These are phyloP conservation scores for Colletotrichum liaoningense DNA, from an alignment of 2,329 filamentous ascomycete genomes.

Conservation along the genomic window DNA sequence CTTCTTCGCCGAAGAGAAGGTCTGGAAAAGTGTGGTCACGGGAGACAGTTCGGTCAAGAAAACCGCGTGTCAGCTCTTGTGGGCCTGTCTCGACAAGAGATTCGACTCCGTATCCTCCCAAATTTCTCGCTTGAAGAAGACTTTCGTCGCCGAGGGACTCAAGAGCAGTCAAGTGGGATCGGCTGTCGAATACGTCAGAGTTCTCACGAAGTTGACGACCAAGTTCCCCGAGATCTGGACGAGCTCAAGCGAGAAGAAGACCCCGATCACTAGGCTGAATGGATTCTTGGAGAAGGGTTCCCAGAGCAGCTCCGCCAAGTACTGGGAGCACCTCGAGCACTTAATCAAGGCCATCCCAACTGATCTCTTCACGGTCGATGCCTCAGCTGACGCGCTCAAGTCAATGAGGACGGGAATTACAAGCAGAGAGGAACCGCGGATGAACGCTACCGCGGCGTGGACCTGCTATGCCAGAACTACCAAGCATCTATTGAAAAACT, in stretches of 20 bases:
- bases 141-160: slow-evolving; percentile 79
- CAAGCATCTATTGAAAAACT: slow-evolving; percentile 61
- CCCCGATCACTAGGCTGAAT: slow-evolving; percentile 68
- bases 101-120: slow-evolving; percentile 60
- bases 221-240: slow-evolving; percentile 80
- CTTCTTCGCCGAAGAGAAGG: slow-evolving; percentile 73
- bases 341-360: slow-evolving; percentile 72
- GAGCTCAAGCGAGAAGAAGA: slow-evolving; percentile 63
- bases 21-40: slow-evolving; percentile 76
- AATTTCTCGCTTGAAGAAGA: slow-evolving; percentile 62
- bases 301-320: slow-evolving; percentile 77
- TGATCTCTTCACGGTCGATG: slow-evolving; percentile 56
- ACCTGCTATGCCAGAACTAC: slow-evolving; percentile 77
- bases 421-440: slow-evolving; percentile 78
- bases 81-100: slow-evolving; percentile 58
- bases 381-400: slow-evolving; percentile 70
- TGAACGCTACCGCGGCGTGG: slow-evolving; percentile 78
- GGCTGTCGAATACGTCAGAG: slow-evolving; percentile 75
- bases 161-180: slow-evolving; percentile 80
- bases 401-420: slow-evolving; percentile 78
- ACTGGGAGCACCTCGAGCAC: slow-evolving; percentile 76
- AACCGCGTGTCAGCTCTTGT: slow-evolving; percentile 62
- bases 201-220: slow-evolving; percentile 74
- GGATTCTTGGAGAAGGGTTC: slow-evolving; percentile 86
- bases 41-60: slow-evolving; percentile 67